Conservation (phyloP, 2,329 filamentous ascomycete genomes). For the Kalmusia sp. region DNA sequence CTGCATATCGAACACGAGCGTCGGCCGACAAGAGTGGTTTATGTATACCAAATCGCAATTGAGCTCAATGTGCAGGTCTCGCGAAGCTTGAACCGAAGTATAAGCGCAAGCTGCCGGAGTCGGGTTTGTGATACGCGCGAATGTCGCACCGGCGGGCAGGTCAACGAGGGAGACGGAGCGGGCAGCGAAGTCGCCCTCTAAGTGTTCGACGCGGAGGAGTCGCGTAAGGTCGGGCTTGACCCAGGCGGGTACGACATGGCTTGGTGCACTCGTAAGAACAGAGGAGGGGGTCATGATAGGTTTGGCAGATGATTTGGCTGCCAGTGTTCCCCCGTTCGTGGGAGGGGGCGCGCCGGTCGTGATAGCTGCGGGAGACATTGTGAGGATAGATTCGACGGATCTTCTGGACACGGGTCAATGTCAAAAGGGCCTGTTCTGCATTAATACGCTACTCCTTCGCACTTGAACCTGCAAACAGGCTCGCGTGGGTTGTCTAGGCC, state of each 20-base stretch:
- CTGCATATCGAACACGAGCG: conserved; percentile 61
- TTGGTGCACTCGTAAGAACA: conserved; percentile 7
- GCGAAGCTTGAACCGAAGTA: conserved; percentile 59
- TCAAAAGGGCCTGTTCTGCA: background rate
- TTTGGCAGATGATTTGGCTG: conserved; percentile 25
- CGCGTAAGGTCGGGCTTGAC: conserved; percentile 47
- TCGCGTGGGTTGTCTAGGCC: background rate
- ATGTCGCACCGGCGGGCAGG: conserved; percentile 59
- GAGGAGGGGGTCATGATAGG: conserved; percentile 27
- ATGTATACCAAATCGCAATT: conserved; percentile 64
- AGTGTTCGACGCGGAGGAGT: conserved; percentile 48
- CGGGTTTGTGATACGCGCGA: conserved; percentile 57
- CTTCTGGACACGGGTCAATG: background rate
- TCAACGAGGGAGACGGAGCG: conserved; percentile 57
- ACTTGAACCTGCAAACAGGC: background rate
- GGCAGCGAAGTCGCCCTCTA: conserved; percentile 49
- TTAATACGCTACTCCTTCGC: background rate
- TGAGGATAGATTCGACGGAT: background rate
- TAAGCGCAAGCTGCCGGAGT: conserved; percentile 56
- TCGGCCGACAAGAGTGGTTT: conserved; percentile 64
- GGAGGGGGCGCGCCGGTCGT: conserved; percentile 22
- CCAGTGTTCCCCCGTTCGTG: conserved; percentile 24
- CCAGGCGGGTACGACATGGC: conserved; percentile 40
- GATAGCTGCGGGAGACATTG: conserved; percentile 41
- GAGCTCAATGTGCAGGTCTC: conserved; percentile 61